Percentiles rank a stretch among this genome's conserved stretches.
These are phyloP conservation scores for Tricharina praecox DNA, from an alignment of 495 filamentous ascomycete genomes.

Conservation along the genomic window DNA sequence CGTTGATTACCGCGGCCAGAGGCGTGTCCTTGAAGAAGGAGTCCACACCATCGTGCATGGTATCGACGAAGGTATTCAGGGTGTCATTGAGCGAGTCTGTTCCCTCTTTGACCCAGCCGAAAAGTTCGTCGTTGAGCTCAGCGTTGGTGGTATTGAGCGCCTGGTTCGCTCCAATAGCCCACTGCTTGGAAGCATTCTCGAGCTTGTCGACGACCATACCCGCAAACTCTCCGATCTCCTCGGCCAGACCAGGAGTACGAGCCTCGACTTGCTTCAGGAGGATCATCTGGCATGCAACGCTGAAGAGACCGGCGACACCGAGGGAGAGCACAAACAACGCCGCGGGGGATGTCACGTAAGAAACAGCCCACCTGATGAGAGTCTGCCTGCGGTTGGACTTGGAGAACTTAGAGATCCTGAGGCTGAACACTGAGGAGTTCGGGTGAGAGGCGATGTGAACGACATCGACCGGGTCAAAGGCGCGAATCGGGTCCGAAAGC, in stretches of 20 bases:
- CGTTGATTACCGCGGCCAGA: constrained; percentile 37
- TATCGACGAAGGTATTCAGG: constrained; percentile 60
- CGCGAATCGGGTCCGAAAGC: constrained; percentile 36
- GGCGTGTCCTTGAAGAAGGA: constrained; percentile 60
- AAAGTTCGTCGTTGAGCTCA: constrained; percentile 65
- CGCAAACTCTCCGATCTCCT: constrained; percentile 66
- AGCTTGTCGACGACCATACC: constrained; percentile 58
- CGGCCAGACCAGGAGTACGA: constrained; percentile 56
- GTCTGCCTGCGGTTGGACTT: constrained; percentile 48
- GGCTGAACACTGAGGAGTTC: constrained; percentile 49
- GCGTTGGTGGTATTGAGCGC: constrained; percentile 49
- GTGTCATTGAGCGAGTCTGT: constrained; percentile 72
- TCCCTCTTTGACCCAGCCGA: constrained; percentile 75
- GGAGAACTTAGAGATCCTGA: constrained; percentile 55
- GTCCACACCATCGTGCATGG: constrained; percentile 54
- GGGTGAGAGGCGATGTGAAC: constrained; percentile 76
- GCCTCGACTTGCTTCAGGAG: constrained; percentile 55
- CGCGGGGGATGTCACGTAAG: constrained; percentile 68
- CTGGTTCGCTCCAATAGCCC: constrained; percentile 60
- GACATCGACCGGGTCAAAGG: constrained; percentile 64
- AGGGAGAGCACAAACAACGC: constrained; percentile 79
- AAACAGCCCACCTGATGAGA: constrained; percentile 65
- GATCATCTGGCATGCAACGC: constrained; percentile 71
- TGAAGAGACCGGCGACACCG: constrained; percentile 66
- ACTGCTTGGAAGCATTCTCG: constrained; percentile 53